phyloP scores from a whole-genome alignment of 2,329 filamentous ascomycete genomes.

The Xylogone sp. region DNA sequence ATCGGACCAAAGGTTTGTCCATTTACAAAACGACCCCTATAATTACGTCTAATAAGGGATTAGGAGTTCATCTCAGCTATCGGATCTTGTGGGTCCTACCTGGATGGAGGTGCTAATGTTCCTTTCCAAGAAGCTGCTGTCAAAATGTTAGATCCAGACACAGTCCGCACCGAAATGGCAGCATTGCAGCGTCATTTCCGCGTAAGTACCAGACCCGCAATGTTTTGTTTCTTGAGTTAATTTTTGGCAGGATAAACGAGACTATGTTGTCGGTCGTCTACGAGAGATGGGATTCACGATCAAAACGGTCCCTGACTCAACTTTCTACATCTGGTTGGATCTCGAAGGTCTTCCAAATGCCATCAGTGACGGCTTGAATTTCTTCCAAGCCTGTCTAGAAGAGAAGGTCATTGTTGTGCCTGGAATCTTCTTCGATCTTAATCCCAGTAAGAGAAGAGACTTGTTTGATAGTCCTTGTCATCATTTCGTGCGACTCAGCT shows the following conservation, averaged over 20 bases:
- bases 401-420: constrained; percentile 97
- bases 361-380: constrained; percentile 91
- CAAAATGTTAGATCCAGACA: constrained; percentile 82
- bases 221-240: constrained; percentile 13
- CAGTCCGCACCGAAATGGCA: constrained; percentile 82
- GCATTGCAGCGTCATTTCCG: constrained; percentile 86
- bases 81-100: constrained; percentile 86
- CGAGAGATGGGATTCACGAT: constrained; percentile 84
- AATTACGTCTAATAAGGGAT: constrained; percentile 3
- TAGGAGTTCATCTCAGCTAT: constrained; percentile 88
- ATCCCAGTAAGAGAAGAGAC: constrained; percentile 83
- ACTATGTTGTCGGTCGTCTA: constrained; percentile 80
- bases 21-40: background rate
- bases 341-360: constrained; percentile 67
- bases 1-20: constrained; percentile 68
- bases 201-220: constrained; percentile 31
- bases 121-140: constrained; percentile 94
- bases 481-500: constrained; percentile 82
- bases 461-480: constrained; percentile 94
- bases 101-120: constrained; percentile 91
- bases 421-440: constrained; percentile 96
- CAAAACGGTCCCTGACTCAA: constrained; percentile 80
- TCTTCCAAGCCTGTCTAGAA: constrained; percentile 89
- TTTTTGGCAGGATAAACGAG: constrained; percentile 68
- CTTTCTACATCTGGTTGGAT: constrained; percentile 86